Percentiles rank a stretch among this genome's conserved stretches.
phyloP scores from a whole-genome alignment of 192 early-diverging fungal species.

The Martensiomyces pterosporus region DNA sequence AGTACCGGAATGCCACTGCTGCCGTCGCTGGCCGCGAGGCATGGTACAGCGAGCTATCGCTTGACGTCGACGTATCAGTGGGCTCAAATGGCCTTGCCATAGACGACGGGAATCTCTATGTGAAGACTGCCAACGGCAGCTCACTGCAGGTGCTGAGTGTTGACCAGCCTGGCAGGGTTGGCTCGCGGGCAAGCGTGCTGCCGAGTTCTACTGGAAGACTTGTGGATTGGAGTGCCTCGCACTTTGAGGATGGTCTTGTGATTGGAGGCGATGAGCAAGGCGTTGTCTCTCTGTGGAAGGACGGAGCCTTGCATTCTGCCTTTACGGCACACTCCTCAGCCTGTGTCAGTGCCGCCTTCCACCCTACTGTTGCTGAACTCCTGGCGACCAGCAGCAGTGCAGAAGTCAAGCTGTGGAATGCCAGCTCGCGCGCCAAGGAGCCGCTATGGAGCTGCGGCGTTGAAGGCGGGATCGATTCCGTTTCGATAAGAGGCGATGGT shows the following conservation, averaged over 20 bases:
- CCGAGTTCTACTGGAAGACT: slow-evolving; percentile 10
- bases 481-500: slow-evolving; percentile 31
- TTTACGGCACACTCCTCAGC: slow-evolving; percentile 12
- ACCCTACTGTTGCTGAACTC: slow-evolving; percentile 35
- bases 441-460: slow-evolving; percentile 15
- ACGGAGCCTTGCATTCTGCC: background rate
- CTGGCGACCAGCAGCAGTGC: slow-evolving; percentile 20
- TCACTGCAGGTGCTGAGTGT: slow-evolving; percentile 31
- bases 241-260: slow-evolving; percentile 20
- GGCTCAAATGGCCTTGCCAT: slow-evolving; percentile 35
- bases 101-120: slow-evolving; percentile 21
- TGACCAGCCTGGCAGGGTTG: slow-evolving; percentile 14
- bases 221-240: slow-evolving; percentile 28
- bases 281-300: slow-evolving; percentile 28
- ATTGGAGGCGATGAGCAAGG: slow-evolving; percentile 29
- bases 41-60: slow-evolving; percentile 40
- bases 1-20: slow-evolving; percentile 38
- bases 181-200: slow-evolving; percentile 3
- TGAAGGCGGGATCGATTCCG: slow-evolving; percentile 16
- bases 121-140: slow-evolving; percentile 20
- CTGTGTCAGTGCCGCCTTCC: slow-evolving; percentile 28
- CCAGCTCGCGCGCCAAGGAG: background rate
- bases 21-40: slow-evolving; percentile 25
- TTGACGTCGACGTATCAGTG: slow-evolving; percentile 13
- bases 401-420: slow-evolving; percentile 32